These are phyloP conservation scores for maize (Zea mays) DNA, from an alignment of 176 grass and related monocot species.

Conservation along the genomic window Zm-B73-REFERENCE-NAM-5.0 NC_050101.1:120929001-120929500, in stretches of 20 bases:
- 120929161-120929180: conserved; percentile 68
- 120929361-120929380: conserved; percentile 80
- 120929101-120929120: conserved; percentile 51
- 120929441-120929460: conserved; percentile 51
- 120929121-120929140: conserved; percentile 70
- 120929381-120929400: conserved; percentile 73
- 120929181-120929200: conserved; percentile 70
- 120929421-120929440: conserved; percentile 57
- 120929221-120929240: conserved; percentile 69
- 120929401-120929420: conserved; percentile 88
- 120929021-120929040: conserved; percentile 88
- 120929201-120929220: conserved; percentile 55
- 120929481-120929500: conserved; percentile 87
- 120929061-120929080: conserved; percentile 59
- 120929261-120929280: conserved; percentile 71
- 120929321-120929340: conserved; percentile 46
- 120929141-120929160: conserved; percentile 66
- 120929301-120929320: conserved; percentile 50
- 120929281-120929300: conserved; percentile 80
- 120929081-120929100: conserved; percentile 64
- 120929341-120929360: conserved; percentile 67
- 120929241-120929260: conserved; percentile 56
- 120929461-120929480: conserved; percentile 80
- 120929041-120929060: conserved; percentile 63
- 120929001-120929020: conserved; percentile 78